Base-by-base conservation (phyloP, 768 basidiomycete species). In the Mycena galericulata region DNA sequence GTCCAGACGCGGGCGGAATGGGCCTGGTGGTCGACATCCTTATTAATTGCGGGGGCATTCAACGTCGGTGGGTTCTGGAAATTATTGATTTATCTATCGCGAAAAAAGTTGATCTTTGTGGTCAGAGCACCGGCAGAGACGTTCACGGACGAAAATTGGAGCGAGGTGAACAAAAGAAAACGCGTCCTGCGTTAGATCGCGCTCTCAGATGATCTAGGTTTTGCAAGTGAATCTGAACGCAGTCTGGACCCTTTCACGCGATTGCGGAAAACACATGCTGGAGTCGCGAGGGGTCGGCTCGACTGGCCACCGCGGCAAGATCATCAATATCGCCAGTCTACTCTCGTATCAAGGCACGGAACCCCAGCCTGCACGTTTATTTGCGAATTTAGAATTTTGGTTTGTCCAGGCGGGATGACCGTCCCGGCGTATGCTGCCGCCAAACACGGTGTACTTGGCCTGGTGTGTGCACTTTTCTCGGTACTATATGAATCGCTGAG, bases 341-440 rank as follows among this genome's bases (percentile, higher is more conserved):
- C 71, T 79, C 1, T 77, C 75, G 11, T 80, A 78, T 65, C 78
- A 81, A 71, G 72, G 72, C 38, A 47, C 24, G 65, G n/a, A n/a
- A n/a, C n/a, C n/a, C n/a, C 20, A 24, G 8, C 12, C 4, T 24
- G 27, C 0, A 41, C 24, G 17, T 8, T 26, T 5, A 7, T 9
- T 26, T 30, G n/a, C 24, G 10, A 55, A 47, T 32, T 38, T 3
- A 24, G 12, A n/a, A 7, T 27, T 26, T 4, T 29, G 10, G 9
- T 17, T 24, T 15, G 15, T 41, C 22, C n/a, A 71, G 69, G 70
- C 11, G 70, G 70, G 7, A 66, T 86, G 36, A 86, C 84, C 20
- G 84, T 86, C 22, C 84, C 85, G 4, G 86, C 86, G 8, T 86
- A 87, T 65, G 83, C 85, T 20, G 83, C 86, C 10, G 84, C 86